These are phyloP conservation scores for Zasmidium citrigriseum DNA, from an alignment of 2,329 filamentous ascomycete species.

Conservation along the genomic window DNA sequence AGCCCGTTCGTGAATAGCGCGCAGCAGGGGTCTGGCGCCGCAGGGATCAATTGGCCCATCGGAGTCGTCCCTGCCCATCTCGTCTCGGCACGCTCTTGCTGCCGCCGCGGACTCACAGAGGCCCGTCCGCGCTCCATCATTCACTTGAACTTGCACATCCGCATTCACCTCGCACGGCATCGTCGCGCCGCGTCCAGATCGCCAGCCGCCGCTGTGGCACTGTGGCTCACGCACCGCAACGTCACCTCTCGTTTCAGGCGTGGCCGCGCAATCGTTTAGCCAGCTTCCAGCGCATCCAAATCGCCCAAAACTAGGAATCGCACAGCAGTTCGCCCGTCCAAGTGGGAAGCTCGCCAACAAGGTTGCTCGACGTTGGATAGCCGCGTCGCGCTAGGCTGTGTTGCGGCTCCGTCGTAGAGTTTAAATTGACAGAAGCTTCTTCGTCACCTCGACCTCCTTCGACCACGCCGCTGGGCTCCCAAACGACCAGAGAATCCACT, in stretches of 20 bases:
- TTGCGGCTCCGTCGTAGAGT: not conserved
- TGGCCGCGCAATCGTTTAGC: not conserved
- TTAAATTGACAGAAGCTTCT: not conserved
- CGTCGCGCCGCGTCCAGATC: not conserved
- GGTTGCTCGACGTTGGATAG: not conserved
- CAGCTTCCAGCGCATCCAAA: not conserved
- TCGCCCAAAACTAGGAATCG: not conserved
- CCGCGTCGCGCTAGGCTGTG: not conserved
- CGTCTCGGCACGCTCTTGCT: not conserved
- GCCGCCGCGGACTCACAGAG: not conserved
- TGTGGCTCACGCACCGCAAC: not conserved
- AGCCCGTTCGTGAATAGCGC: no score
- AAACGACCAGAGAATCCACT: no score
- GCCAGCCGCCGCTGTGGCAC: not conserved
- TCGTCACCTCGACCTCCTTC: no score
- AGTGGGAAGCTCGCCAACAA: not conserved
- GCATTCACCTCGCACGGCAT: not conserved
- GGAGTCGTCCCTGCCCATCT: not conserved
- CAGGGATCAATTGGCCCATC: not conserved
- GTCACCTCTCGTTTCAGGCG: not conserved
- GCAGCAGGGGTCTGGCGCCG: not conserved
- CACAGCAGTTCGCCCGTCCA: not conserved
- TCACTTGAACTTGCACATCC: no score
- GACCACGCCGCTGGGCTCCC: no score
- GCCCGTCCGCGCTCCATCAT: no score